Evolutionary conservation across 2,329 filamentous ascomycete genomes (phyloP).

Genomic region (Fusarium euwallaceae): DNA sequence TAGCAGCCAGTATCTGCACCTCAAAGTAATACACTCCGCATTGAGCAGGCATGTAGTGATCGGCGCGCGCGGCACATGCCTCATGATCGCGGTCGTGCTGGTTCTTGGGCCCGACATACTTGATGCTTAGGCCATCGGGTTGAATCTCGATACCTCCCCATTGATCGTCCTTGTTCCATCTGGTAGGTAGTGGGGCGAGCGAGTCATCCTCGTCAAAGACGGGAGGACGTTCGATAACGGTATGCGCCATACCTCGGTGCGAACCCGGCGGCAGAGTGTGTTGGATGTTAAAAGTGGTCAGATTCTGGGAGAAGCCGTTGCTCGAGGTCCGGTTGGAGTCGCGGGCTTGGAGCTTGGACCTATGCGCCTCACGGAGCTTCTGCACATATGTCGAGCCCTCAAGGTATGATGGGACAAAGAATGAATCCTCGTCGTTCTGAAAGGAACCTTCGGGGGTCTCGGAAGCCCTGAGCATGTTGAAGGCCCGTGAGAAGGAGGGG

Average conservation of each 20-base stretch:
- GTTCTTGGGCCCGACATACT: slow-evolving; percentile 63
- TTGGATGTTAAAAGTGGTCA: slow-evolving; percentile 59
- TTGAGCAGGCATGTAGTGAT: slow-evolving; percentile 88
- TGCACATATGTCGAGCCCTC: slow-evolving; percentile 82
- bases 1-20: slow-evolving; percentile 65
- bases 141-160: slow-evolving; percentile 79
- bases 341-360: slow-evolving; percentile 67
- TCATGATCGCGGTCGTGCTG: slow-evolving; percentile 74
- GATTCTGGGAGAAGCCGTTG: slow-evolving; percentile 53
- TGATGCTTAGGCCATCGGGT: slow-evolving; percentile 79
- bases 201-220: slow-evolving; percentile 69
- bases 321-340: slow-evolving; percentile 55
- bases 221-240: slow-evolving; percentile 83
- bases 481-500: slow-evolving; percentile 65
- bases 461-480: slow-evolving; percentile 61
- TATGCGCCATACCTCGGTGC: slow-evolving; percentile 84
- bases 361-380: slow-evolving; percentile 78
- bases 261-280: slow-evolving; percentile 58
- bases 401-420: slow-evolving; percentile 90
- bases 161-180: slow-evolving; percentile 87
- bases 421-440: slow-evolving; percentile 57
- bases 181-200: slow-evolving; percentile 79
- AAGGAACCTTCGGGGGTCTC: slow-evolving; percentile 46
- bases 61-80: slow-evolving; percentile 83
- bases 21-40: slow-evolving; percentile 98